phyloP scores from a whole-genome alignment of 208 protist species.

The Crithidia fasciculata region DNA sequence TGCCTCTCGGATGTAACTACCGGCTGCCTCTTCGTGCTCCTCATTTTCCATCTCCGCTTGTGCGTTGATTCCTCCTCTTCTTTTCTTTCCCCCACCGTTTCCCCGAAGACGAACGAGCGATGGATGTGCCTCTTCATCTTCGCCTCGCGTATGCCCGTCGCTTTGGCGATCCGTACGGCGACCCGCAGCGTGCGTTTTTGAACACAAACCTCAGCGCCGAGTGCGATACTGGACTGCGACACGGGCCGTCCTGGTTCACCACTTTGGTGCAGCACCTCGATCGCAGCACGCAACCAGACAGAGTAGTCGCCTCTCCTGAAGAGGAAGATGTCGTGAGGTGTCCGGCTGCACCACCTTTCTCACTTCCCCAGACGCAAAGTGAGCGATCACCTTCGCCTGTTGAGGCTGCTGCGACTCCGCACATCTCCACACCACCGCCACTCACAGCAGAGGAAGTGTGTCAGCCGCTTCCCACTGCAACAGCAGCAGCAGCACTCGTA shows the following conservation, averaged over 20 bases:
- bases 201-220: background rate
- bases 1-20: too few relatives aligned
- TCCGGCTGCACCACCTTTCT: too few relatives aligned
- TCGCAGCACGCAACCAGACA: background rate
- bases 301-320: too few relatives aligned
- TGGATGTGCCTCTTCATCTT: slow-evolving; percentile 45
- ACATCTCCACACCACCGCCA: background rate
- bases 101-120: background rate
- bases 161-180: slow-evolving; percentile 29
- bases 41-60: background rate
- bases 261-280: background rate
- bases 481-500: background rate
- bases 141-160: slow-evolving; percentile 41
- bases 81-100: background rate
- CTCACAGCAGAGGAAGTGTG: background rate
- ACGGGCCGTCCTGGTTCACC: background rate
- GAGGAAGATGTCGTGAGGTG: too few relatives aligned
- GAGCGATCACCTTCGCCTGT: background rate
- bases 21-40: too few relatives aligned
- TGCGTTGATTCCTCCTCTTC: background rate
- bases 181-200: background rate
- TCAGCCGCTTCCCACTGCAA: background rate
- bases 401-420: background rate
- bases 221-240: background rate
- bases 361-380: background rate